phyloP scores from a whole-genome alignment of 352 stramenopile genomes.

The Pythium phragmiticola region DNA sequence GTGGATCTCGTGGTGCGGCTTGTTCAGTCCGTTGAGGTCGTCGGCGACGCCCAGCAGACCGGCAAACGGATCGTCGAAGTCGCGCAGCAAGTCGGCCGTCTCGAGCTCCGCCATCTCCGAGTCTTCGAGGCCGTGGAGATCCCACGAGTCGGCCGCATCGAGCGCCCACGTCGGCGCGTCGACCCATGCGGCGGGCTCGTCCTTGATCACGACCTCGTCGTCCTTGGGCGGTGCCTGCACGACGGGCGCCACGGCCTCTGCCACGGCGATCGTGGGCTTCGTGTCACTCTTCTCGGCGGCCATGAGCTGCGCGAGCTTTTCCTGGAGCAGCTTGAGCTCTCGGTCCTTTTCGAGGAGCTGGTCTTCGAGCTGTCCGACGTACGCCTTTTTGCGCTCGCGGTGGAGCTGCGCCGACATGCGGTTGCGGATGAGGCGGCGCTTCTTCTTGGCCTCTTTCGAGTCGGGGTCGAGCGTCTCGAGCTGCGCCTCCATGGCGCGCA shows the following conservation, averaged over 20 bases:
- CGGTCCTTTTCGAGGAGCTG: constrained; percentile 80
- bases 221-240: neutral
- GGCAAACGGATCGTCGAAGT: constrained; percentile 68
- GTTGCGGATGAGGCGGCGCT: constrained; percentile 84
- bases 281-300: constrained; percentile 42
- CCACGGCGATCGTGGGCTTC: constrained; percentile 60
- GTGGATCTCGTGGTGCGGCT: constrained; percentile 71
- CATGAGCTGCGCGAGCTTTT: constrained; percentile 71
- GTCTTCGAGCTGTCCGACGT: constrained; percentile 84
- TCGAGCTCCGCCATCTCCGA: constrained; percentile 52
- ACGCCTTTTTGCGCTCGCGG: constrained; percentile 87
- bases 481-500: constrained; percentile 83
- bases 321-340: constrained; percentile 71
- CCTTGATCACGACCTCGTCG: constrained; percentile 54
- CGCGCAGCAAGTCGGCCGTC: constrained; percentile 68
- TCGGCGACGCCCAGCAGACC: constrained; percentile 22
- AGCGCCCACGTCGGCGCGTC: constrained; percentile 27
- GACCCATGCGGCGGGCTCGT: constrained; percentile 45
- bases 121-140: constrained; percentile 55
- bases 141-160: constrained; percentile 45
- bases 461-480: constrained; percentile 81
- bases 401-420: constrained; percentile 88
- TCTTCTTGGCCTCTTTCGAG: constrained; percentile 90
- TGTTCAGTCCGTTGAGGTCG: constrained; percentile 31
- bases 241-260: neutral